Conservation (phyloP, 129 eudicot species). For the Helichrysum umbraculigerum region DNA sequence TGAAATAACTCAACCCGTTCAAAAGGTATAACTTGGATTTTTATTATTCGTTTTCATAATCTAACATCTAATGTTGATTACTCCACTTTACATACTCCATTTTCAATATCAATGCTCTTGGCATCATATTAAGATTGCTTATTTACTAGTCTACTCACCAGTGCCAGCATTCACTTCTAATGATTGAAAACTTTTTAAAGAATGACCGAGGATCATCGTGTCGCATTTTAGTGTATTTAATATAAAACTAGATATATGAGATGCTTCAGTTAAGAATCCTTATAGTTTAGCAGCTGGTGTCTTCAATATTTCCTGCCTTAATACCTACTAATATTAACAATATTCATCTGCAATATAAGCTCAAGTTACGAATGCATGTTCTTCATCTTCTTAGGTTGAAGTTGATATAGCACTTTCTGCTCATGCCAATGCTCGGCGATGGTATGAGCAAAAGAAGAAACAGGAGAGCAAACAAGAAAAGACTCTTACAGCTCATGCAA, state of each 20-base stretch:
- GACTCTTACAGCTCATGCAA: constrained; percentile 91
- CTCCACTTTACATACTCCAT: no score
- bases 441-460: constrained; percentile 93
- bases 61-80: background rate
- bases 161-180: constrained; percentile 16
- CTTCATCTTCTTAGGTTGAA: constrained; percentile 62
- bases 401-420: constrained; percentile 94
- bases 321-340: constrained; percentile 2
- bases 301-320: background rate
- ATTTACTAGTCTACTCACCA: constrained; percentile 15
- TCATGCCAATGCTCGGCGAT: constrained; percentile 94
- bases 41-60: background rate
- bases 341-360: background rate
- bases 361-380: constrained; percentile 16
- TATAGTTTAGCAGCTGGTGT: background rate
- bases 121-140: no score
- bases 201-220: constrained; percentile 2
- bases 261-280: background rate
- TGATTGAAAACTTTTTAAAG: background rate
- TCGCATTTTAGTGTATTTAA: constrained; percentile 1
- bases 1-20: constrained; percentile 88
- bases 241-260: constrained; percentile 4
- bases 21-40: constrained; percentile 59
- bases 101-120: no score
- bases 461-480: constrained; percentile 99